These are phyloP conservation scores for Aspergillus sp. DNA, from an alignment of 2,329 filamentous ascomycete species.

Conservation along the genomic window DNA sequence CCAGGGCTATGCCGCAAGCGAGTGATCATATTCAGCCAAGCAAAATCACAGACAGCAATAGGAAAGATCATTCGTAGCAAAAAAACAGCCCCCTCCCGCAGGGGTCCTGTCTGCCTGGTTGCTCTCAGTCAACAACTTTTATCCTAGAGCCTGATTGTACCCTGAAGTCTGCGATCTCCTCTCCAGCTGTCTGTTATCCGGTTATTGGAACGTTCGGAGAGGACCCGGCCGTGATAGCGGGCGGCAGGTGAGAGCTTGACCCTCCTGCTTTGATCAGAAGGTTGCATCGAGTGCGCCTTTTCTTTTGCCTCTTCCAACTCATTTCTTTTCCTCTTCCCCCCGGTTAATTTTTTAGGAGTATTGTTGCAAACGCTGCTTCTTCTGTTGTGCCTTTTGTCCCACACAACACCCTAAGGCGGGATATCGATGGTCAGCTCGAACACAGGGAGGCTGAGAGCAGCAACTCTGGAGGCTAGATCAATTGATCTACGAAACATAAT, in stretches of 20 bases:
- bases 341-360: too few species aligned
- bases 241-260: conserved; percentile 7
- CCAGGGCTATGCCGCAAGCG: not conserved
- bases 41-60: not conserved
- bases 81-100: conserved; percentile 1
- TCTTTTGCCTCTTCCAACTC: not conserved
- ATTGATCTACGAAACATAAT: conserved; percentile 14
- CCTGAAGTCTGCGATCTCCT: not conserved
- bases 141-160: too few species aligned
- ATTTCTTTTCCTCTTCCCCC: not conserved
- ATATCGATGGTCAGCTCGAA: conserved; percentile 6
- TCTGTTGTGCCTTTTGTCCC: conserved; percentile 3
- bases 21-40: not conserved
- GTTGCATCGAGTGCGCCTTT: not conserved
- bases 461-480: conserved; percentile 6
- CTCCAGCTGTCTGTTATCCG: not conserved
- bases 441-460: conserved; percentile 2
- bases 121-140: not conserved
- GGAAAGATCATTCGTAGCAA: conserved; percentile 1
- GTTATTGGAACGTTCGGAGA: not conserved
- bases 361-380: too few species aligned
- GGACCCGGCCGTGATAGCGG: not conserved
- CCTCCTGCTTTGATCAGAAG: not conserved
- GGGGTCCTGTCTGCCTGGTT: not conserved
- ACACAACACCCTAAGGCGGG: conserved; percentile 3